Conservation (phyloP, 192 early-diverging fungal species). For the Umbelopsis sp. region DNA sequence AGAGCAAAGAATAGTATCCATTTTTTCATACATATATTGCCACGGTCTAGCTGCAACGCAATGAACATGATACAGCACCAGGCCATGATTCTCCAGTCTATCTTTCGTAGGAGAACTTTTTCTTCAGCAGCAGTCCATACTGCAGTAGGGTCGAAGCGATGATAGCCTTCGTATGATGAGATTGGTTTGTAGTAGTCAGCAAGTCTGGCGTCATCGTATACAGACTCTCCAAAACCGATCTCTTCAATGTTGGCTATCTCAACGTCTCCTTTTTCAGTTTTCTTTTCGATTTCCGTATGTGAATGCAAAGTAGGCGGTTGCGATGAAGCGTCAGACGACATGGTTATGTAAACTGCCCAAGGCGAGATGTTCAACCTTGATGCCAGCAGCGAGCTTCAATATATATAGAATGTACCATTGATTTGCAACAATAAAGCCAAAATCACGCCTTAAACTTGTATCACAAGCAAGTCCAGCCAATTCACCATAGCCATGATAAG, state of each 20-base stretch:
- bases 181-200: conserved; percentile 3
- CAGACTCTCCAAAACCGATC: conserved; percentile 1
- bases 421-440: conserved; percentile 1
- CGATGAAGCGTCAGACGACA: background rate
- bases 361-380: too few relatives aligned
- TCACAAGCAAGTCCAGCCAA: background rate
- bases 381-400: background rate
- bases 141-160: conserved; percentile 30
- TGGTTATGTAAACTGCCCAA: background rate
- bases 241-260: conserved; percentile 10
- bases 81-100: conserved; percentile 46
- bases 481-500: background rate
- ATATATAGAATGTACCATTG: background rate
- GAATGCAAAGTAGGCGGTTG: background rate
- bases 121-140: conserved; percentile 50
- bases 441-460: conserved; percentile 9
- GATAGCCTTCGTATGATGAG: background rate
- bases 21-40: conserved; percentile 34
- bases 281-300: background rate
- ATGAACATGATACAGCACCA: conserved; percentile 55
- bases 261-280: background rate
- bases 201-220: background rate
- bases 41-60: conserved; percentile 52
- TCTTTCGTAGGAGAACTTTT: conserved; percentile 46
- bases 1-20: background rate